These are phyloP conservation scores for Syzygium aqueum DNA, from an alignment of 345 rosid genomes.

Conservation along the genomic window DNA sequence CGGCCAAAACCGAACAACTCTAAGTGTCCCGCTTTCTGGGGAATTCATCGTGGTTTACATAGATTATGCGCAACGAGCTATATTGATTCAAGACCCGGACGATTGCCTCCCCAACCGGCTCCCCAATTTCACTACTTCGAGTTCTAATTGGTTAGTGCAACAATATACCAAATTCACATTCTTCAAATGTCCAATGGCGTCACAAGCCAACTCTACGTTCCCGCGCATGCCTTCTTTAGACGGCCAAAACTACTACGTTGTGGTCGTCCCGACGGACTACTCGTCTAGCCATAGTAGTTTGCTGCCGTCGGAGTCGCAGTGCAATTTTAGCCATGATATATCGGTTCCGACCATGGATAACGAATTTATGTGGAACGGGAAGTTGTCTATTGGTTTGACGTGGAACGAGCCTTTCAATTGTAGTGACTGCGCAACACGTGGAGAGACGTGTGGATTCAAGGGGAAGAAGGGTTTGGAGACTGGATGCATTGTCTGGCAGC, in stretches of 20 bases:
- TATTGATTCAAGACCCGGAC: neutral
- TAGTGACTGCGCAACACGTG: neutral
- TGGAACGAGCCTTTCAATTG: constrained; percentile 14
- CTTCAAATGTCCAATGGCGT: neutral
- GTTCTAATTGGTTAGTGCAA: neutral
- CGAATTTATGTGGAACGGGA: neutral
- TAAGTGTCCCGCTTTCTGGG: neutral
- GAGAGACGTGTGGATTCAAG: constrained; percentile 7
- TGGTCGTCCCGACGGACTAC: neutral
- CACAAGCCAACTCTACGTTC: too few species aligned
- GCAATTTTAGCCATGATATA: neutral
- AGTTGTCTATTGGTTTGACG: neutral
- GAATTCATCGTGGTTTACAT: neutral
- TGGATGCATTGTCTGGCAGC: neutral
- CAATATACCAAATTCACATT: neutral
- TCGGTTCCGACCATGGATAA: neutral
- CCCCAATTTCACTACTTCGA: neutral
- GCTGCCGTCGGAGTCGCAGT: neutral
- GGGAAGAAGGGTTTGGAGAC: neutral
- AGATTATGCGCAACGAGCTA: neutral
- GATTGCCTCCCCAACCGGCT: neutral
- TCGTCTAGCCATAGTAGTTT: neutral
- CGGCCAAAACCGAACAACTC: neutral
- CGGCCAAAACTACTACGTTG: constrained; percentile 6
- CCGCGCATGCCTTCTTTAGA: constrained; percentile 11